Evolutionary conservation across 148 eudicot genomes (phyloP).

Genomic region (Rheum nobile): DNA sequence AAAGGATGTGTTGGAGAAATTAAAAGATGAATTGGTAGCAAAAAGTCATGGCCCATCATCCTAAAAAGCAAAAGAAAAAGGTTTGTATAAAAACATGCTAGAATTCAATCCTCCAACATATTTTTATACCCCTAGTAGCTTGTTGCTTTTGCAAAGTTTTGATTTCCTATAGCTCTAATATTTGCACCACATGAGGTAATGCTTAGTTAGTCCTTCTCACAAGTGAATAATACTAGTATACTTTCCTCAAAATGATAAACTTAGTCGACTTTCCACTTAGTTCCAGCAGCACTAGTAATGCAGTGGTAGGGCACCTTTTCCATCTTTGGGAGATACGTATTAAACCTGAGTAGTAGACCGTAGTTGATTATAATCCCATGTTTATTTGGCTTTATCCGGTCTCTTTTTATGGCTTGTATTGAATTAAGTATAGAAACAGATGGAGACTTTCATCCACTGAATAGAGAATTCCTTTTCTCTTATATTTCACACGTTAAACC

Average conservation of each 20-base stretch:
- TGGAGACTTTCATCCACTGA: background rate
- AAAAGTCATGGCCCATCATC: background rate
- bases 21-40: conserved; percentile 7
- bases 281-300: background rate
- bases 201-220: background rate
- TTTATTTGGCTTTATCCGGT: conserved; percentile 1
- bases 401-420: background rate
- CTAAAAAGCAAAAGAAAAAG: conserved; percentile 1
- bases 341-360: background rate
- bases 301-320: background rate
- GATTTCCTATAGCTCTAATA: background rate
- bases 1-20: conserved; percentile 5
- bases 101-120: background rate
- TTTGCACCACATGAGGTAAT: background rate
- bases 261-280: conserved; percentile 1
- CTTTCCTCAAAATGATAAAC: conserved; percentile 5
- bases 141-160: background rate
- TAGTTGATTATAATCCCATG: background rate
- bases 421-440: background rate
- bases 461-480: background rate
- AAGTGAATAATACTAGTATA: background rate
- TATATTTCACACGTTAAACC: background rate
- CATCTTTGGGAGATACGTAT: background rate
- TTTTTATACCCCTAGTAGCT: background rate
- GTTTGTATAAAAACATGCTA: conserved; percentile 1